phyloP scores from a whole-genome alignment of 495 filamentous ascomycete species.

The Margaritispora aquatica region DNA sequence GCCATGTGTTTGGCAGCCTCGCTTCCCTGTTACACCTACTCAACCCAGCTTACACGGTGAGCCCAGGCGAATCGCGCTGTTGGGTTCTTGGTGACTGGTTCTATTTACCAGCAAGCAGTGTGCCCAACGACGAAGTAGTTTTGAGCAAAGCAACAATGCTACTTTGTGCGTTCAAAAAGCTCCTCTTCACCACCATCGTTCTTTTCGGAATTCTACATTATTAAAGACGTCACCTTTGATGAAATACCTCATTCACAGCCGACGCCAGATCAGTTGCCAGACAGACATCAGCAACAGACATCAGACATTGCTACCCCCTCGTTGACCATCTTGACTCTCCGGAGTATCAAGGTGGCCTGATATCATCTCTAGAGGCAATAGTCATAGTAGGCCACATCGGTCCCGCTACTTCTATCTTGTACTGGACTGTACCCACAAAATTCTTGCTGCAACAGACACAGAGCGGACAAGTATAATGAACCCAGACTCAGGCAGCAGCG shows the following conservation, averaged over 20 bases:
- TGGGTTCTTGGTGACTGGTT: neutral
- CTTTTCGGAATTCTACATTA: neutral
- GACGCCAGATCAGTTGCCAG: neutral
- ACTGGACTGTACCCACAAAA: no score
- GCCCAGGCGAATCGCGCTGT: neutral
- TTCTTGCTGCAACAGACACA: no score
- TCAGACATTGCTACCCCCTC: neutral
- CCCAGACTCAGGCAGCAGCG: conserved; percentile 15
- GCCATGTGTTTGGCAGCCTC: conserved; percentile 4
- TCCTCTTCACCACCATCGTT: neutral
- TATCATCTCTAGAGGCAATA: no score
- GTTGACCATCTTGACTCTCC: neutral
- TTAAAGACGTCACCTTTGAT: neutral
- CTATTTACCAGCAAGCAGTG: neutral
- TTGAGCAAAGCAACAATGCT: neutral
- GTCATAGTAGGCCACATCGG: no score
- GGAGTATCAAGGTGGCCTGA: neutral
- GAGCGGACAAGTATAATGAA: conserved; percentile 8
- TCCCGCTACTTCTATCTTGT: neutral
- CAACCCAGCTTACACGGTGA: neutral
- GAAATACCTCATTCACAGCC: neutral
- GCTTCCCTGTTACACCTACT: neutral
- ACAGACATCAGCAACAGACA: neutral
- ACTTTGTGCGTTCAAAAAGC: neutral
- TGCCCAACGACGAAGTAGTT: neutral